Evolutionary conservation across 2,329 filamentous ascomycete species (phyloP), one percentile per base, ranked within the genome.

Genomic region (Ophiostoma piceae): DNA sequence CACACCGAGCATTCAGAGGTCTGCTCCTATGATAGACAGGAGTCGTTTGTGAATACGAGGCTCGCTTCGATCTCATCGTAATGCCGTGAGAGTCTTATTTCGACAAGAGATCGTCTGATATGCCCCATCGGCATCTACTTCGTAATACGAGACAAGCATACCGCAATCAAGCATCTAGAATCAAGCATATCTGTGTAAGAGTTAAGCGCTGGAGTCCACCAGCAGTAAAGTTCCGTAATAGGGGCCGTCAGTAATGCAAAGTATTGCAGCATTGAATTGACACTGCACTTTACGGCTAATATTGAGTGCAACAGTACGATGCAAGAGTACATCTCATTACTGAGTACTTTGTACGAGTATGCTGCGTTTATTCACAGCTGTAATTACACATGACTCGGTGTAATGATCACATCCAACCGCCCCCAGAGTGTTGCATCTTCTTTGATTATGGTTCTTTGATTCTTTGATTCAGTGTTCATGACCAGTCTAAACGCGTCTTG

Each of bases 381-480:
- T 57, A 57, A 57, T 57, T 26, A 57, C 51, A 57, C 51, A 57
- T 57, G 51, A 57, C 51, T 57, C n/a, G 51, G 51, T n/a, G 51
- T 47, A 47, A 47, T n/a, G 43, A 47, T 47, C 43, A n/a, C 43
- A 47, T 47, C 43, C 39, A 41, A 41, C 39, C 39, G 39, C 39
- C 39, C 37, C 37, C 37, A 39, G 32, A 35, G 35, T 35, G 35
- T 35, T 35, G 35, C 35, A 35, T 6, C 35, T 35, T 35, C 35
- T 35, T 35, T 35, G 3, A 41, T 14, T 41, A 5, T 3, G 51
- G 9, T n/a, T 54, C 19, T 22, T 54, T n/a, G 19, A n/a, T n/a
- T n/a, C 16, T n/a, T n/a, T 4, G 19, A 29, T 29, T 29, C 26
- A 19, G 47, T 3, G 7, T 22, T 54, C 51, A 57, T 22, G n/a